Percentiles rank a stretch among this genome's conserved stretches.
Evolutionary conservation across 2,329 filamentous ascomycete genomes (phyloP).

Genomic region (Corinectria fuckeliana): DNA sequence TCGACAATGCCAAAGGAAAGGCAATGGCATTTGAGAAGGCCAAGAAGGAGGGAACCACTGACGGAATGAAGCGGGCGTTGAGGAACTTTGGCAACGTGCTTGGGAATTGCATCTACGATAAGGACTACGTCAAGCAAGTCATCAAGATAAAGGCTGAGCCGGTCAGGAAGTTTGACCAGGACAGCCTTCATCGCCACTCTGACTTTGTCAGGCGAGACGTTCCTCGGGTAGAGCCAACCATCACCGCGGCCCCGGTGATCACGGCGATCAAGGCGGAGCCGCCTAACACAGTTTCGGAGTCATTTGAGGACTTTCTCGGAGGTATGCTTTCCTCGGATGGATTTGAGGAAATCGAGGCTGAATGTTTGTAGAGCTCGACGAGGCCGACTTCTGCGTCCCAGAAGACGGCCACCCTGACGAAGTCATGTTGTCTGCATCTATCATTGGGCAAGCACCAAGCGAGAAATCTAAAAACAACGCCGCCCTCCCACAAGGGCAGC

Average conservation of each 20-base stretch:
- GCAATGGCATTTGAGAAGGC: conserved; percentile 97
- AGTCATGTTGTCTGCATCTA: conserved; percentile 59
- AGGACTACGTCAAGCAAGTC: conserved; percentile 89
- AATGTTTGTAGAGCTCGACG: conserved; percentile 69
- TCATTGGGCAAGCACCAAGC: conserved; percentile 25
- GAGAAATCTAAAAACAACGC: conserved; percentile 30
- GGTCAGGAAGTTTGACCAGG: conserved; percentile 74
- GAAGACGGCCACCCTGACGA: conserved; percentile 79
- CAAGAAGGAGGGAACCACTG: conserved; percentile 97
- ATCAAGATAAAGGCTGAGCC: conserved; percentile 84
- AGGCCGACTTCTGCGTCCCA: conserved; percentile 75
- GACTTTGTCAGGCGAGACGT: conserved; percentile 73
- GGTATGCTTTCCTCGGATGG: conserved; percentile 50
- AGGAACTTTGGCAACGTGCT: conserved; percentile 94
- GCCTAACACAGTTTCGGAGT: conserved; percentile 42
- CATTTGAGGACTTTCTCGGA: conserved; percentile 59
- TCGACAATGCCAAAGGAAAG: conserved; percentile 95
- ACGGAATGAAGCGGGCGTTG: conserved; percentile 87
- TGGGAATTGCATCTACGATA: conserved; percentile 99
- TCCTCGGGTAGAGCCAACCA: conserved; percentile 32
- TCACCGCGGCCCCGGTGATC: conserved; percentile 8
- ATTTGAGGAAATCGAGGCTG: conserved; percentile 47
- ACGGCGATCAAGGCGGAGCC: conserved; percentile 40
- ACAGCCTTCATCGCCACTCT: conserved; percentile 80
- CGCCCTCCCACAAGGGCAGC: conserved; percentile 31